Evolutionary conservation across 1,139 yeast species (phyloP).

Genomic region (Debaryomycetaceae sp.): DNA sequence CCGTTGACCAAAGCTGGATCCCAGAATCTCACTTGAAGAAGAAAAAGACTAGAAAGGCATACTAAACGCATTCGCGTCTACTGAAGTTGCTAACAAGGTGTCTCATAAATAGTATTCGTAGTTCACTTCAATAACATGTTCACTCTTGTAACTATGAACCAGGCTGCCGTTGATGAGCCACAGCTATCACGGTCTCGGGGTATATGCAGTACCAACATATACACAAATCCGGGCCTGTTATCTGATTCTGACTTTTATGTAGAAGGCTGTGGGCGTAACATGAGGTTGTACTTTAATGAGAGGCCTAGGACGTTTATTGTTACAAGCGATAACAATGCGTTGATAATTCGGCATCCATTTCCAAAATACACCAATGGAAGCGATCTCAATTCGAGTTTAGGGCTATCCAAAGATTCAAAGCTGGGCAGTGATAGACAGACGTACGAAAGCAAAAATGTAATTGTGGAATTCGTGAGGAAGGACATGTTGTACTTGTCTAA

Average conservation of each 20-base stretch:
- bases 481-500: slow-evolving; percentile 33
- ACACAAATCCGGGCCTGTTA: background rate
- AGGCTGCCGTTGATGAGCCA: no score
- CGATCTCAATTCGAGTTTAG: slow-evolving; percentile 10
- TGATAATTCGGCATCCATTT: slow-evolving; percentile 47
- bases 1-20: slow-evolving; percentile 34
- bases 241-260: background rate
- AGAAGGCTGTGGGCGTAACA: slow-evolving; percentile 11
- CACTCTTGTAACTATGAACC: background rate
- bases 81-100: background rate
- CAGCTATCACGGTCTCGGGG: no score
- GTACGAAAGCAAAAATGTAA: slow-evolving; percentile 24
- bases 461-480: slow-evolving; percentile 49
- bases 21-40: slow-evolving; percentile 34
- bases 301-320: slow-evolving; percentile 55
- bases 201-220: background rate
- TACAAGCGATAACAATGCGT: slow-evolving; percentile 44
- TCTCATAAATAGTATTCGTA: background rate
- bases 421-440: background rate
- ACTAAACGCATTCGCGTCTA: slow-evolving; percentile 7
- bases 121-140: background rate
- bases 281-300: slow-evolving; percentile 51
- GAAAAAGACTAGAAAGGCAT: slow-evolving; percentile 28
- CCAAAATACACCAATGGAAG: slow-evolving; percentile 29
- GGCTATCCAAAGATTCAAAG: background rate